Conservation (phyloP, 257 asterid species). For the Solanum medicagineum region DNA sequence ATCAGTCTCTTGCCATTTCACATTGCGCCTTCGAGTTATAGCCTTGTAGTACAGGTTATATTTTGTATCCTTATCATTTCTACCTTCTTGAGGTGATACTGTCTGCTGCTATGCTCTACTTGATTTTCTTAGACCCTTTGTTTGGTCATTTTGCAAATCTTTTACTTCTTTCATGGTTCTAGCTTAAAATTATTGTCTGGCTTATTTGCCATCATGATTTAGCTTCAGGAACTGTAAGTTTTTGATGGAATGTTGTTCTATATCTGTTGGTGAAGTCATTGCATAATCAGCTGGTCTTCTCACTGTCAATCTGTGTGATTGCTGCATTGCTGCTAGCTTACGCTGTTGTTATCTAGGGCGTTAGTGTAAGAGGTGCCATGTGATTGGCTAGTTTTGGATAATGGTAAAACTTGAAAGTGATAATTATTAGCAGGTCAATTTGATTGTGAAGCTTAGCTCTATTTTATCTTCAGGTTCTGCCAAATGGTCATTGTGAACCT, state of each 20-base stretch:
- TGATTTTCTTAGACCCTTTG: background rate
- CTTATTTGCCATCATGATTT: background rate
- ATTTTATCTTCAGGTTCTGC: constrained; percentile 13
- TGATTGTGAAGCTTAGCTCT: background rate
- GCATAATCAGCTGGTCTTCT: background rate
- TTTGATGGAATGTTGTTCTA: background rate
- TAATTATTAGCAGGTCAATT: background rate
- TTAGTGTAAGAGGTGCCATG: background rate
- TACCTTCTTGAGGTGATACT: background rate
- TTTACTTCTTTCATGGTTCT: background rate
- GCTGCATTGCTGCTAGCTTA: background rate
- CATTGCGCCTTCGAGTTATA: background rate
- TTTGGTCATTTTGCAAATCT: background rate
- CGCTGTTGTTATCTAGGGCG: background rate
- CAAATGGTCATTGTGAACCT: constrained; percentile 15
- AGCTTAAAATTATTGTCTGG: background rate
- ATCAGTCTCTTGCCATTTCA: background rate
- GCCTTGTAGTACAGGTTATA: background rate
- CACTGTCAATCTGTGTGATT: background rate
- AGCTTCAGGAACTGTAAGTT: background rate
- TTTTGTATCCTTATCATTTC: background rate
- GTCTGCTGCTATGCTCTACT: background rate
- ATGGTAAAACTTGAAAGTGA: background rate
- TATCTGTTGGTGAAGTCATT: background rate
- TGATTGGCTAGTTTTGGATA: background rate